Evolutionary conservation across 768 basidiomycete genomes (phyloP).

Genomic region (Phaeotremella skinneri): DNA sequence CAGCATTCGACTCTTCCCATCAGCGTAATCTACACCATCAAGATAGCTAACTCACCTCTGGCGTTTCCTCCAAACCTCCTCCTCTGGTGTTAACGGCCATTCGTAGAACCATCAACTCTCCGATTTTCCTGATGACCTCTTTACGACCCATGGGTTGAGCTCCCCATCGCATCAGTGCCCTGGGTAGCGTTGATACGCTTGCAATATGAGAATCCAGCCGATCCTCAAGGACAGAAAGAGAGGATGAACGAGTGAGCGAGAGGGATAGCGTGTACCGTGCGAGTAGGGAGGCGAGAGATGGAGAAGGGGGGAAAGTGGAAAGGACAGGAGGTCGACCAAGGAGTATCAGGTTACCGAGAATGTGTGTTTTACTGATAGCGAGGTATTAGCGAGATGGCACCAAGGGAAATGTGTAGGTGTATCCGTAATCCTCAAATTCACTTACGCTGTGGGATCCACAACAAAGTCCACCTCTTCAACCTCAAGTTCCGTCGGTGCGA

Average conservation of each 20-base stretch:
- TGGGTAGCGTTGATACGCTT: slow-evolving; percentile 75
- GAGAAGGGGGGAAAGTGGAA: slow-evolving; percentile 56
- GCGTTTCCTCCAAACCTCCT: slow-evolving; percentile 50
- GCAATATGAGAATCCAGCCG: slow-evolving; percentile 78
- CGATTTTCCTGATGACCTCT: slow-evolving; percentile 86
- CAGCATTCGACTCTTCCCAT: neutral
- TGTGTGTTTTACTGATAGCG: slow-evolving; percentile 66
- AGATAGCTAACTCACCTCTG: slow-evolving; percentile 32
- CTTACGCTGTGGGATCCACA: slow-evolving; percentile 82
- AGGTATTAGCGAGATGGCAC: slow-evolving; percentile 8
- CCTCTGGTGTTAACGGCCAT: slow-evolving; percentile 76
- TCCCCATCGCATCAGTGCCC: slow-evolving; percentile 71
- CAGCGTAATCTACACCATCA: neutral
- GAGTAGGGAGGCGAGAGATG: slow-evolving; percentile 67
- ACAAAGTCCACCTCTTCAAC: slow-evolving; percentile 92
- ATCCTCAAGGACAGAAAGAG: slow-evolving; percentile 80
- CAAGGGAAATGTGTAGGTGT: slow-evolving; percentile 5
- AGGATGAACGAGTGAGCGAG: slow-evolving; percentile 82
- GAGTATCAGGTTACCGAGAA: slow-evolving; percentile 89
- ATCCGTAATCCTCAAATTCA: slow-evolving; percentile 2
- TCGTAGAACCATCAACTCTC: slow-evolving; percentile 84
- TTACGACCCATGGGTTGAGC: slow-evolving; percentile 76
- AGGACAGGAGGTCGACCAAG: slow-evolving; percentile 68
- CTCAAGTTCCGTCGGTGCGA: slow-evolving; percentile 63
- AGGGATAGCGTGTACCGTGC: slow-evolving; percentile 90